Evolutionary conservation across 305 asterid genomes (phyloP), one percentile per base, ranked within the genome.

Genomic region (Solanum hybrid): DNA sequence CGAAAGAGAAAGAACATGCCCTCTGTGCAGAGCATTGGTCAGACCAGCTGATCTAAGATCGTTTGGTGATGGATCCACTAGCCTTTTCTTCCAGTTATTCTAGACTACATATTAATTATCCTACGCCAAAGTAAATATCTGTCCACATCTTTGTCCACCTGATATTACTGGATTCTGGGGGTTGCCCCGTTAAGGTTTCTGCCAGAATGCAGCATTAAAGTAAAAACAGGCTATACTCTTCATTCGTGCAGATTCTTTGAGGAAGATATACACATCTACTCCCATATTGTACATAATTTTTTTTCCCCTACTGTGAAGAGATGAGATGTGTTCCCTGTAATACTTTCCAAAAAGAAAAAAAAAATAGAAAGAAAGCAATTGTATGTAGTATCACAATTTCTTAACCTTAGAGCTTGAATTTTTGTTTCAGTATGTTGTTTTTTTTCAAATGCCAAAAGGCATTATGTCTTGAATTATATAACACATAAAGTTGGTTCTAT

Each of bases 1-100:
- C 39, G 94, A 93, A 89, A 91, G 95, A 83, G 95, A 93, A 37
- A 91, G 95, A 89, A 92, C 95, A 61, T 93, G 93, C 91, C 94
- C 94, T 45, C 79, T 93, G 73, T 93, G 94, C 91, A 91, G 94
- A 91, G 93, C 94, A 7, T 73, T 92, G 91, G 93, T 93, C 33
- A 92, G 93, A 90, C 91, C 94, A 1, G 92, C 94, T 65, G 94
- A 93, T 93, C 87, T 93, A 72, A 88, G 89, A 85, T 93, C 93
- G 4, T 93, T 87, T 88, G 94, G 94, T 6, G 94, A 93, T 68
- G 94, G 94, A 90, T 93, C 94, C 24, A 93, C 94, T 2, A 92
- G 92, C 89, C 92, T 92, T 88, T 90, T 87, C 90, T 85, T 93
- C 89, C 94, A 93, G 90, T 72, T 92, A 65, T 93, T 90, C 73